These are phyloP conservation scores for Fraxinus greggii DNA, from an alignment of 305 asterid genomes.

Conservation along the genomic window DNA sequence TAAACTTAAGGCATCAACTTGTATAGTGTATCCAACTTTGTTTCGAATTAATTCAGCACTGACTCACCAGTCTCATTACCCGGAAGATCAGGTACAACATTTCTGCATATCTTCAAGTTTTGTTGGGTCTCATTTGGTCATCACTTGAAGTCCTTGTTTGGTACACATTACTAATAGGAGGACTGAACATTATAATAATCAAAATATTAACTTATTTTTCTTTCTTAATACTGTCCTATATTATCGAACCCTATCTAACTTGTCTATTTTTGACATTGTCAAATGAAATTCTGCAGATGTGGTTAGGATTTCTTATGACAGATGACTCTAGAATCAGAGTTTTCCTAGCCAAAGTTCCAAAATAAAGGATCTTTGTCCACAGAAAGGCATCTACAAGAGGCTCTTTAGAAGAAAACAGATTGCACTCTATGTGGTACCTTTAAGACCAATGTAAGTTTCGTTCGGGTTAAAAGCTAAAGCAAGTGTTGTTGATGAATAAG, in stretches of 20 bases:
- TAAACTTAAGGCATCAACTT: slow-evolving; percentile 12
- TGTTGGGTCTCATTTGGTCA: background rate
- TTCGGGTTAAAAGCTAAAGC: background rate
- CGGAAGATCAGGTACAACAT: background rate
- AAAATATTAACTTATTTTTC: background rate
- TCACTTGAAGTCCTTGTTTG: background rate
- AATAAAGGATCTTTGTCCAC: background rate
- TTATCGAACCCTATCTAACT: background rate
- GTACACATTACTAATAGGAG: background rate
- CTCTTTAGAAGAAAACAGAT: background rate
- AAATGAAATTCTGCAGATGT: background rate
- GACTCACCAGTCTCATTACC: background rate
- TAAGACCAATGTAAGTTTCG: background rate
- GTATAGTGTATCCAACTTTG: background rate
- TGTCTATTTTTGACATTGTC: background rate
- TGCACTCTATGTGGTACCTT: background rate
- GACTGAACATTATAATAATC: background rate
- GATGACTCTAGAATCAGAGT: background rate
- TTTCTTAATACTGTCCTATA: background rate
- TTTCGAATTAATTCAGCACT: background rate
- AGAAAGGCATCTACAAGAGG: background rate
- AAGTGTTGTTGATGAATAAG: background rate
- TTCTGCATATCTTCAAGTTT: background rate
- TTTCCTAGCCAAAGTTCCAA: background rate
- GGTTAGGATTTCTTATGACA: background rate